Conservation (phyloP, 2,329 filamentous ascomycete species). For the Graphium sp. region DNA sequence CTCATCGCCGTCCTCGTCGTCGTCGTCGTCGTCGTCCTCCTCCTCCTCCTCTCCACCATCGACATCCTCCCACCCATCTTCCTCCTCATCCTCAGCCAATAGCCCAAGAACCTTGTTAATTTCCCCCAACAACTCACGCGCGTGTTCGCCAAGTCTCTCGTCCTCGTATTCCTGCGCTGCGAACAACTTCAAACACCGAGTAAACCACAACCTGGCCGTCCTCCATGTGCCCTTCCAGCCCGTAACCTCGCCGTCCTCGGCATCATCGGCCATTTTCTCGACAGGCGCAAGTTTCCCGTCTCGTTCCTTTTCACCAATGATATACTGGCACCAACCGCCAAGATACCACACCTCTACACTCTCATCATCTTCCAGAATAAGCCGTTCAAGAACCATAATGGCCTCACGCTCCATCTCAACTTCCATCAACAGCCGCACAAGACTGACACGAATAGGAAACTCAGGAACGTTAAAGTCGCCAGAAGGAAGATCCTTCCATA, state of each 20-base stretch:
- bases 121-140: conserved; percentile 48
- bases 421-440: conserved; percentile 79
- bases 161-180: conserved; percentile 70
- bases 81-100: conserved; percentile 33
- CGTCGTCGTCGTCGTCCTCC: conserved; percentile 30
- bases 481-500: conserved; percentile 69
- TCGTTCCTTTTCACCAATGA: conserved; percentile 58
- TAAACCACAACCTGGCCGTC: conserved; percentile 69
- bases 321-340: conserved; percentile 81
- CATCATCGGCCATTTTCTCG: conserved; percentile 13
- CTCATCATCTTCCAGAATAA: conserved; percentile 78
- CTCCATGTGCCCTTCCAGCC: conserved; percentile 48
- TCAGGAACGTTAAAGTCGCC: conserved; percentile 61
- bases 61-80: conserved; percentile 36
- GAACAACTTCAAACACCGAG: conserved; percentile 68
- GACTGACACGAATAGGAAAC: conserved; percentile 70
- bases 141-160: conserved; percentile 58
- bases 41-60: conserved; percentile 31
- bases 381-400: conserved; percentile 65
- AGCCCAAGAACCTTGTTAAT: conserved; percentile 50
- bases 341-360: conserved; percentile 97
- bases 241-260: conserved; percentile 20
- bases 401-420: conserved; percentile 74
- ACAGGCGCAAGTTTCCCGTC: too few relatives aligned
- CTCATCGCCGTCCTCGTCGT: conserved; percentile 33